Evolutionary conservation across 257 asterid genomes (phyloP).

Genomic region (Solanum paucissectum): DNA sequence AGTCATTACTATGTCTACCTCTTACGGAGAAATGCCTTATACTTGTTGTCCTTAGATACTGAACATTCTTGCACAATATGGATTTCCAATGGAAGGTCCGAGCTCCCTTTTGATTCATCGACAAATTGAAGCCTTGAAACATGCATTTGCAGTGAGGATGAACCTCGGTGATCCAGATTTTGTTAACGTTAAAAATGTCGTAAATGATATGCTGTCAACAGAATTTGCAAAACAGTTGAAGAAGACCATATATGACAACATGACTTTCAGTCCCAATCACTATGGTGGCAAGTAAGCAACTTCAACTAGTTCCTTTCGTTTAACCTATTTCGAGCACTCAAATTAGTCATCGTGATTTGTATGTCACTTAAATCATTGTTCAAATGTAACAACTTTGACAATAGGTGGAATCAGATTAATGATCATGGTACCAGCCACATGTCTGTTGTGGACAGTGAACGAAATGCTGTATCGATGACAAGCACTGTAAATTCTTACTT

Average conservation of each 20-base stretch:
- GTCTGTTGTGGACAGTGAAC: slow-evolving; percentile 46
- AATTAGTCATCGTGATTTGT: neutral
- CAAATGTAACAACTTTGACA: neutral
- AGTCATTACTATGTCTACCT: neutral
- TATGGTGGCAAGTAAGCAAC: slow-evolving; percentile 52
- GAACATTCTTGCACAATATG: slow-evolving; percentile 47
- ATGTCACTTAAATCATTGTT: neutral
- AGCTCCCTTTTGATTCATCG: slow-evolving; percentile 40
- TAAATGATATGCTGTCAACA: slow-evolving; percentile 42
- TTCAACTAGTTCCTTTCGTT: neutral
- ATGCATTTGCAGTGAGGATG: slow-evolving; percentile 51
- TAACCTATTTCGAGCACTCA: neutral
- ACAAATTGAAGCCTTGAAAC: slow-evolving; percentile 53
- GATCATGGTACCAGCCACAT: slow-evolving; percentile 76
- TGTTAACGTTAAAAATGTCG: slow-evolving; percentile 5
- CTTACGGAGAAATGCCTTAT: neutral
- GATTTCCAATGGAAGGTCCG: slow-evolving; percentile 13
- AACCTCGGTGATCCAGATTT: slow-evolving; percentile 66
- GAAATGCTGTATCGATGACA: slow-evolving; percentile 68
- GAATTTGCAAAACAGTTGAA: slow-evolving; percentile 33
- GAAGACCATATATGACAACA: slow-evolving; percentile 32
- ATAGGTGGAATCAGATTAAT: slow-evolving; percentile 50
- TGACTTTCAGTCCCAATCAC: slow-evolving; percentile 40
- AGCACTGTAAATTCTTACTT: slow-evolving; percentile 39
- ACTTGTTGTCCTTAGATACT: slow-evolving; percentile 25